A percentile compares a stretch with the other conserved stretches of the same genome.
These are phyloP conservation scores for Zymoseptoria tritici DNA, from an alignment of 2,329 filamentous ascomycete genomes.

Conservation along the genomic window DNA sequence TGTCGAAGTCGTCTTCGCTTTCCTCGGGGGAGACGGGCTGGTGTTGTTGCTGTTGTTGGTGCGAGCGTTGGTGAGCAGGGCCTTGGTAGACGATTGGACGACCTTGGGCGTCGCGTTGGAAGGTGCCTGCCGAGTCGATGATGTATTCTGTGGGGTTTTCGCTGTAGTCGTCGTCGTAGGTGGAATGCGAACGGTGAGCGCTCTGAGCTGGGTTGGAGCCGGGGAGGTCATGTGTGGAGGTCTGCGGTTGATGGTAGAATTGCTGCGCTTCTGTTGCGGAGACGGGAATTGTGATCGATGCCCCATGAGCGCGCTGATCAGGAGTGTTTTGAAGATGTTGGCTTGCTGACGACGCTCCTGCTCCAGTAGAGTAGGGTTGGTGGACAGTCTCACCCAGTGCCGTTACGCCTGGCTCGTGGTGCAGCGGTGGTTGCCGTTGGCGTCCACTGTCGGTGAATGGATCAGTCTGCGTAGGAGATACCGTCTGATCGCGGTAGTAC, in stretches of 20 bases:
- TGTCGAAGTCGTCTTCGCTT: slow-evolving; percentile 48
- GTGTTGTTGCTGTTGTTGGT: not conserved
- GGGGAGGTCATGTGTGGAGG: not conserved
- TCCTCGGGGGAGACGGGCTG: slow-evolving; percentile 3
- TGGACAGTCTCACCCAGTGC: not conserved
- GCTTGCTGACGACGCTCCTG: not conserved
- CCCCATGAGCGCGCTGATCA: slow-evolving; percentile 6
- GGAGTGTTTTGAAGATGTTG: not conserved
- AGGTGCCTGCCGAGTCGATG: slow-evolving; percentile 54
- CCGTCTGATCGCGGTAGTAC: slow-evolving; percentile 42
- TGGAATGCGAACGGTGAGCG: slow-evolving; percentile 15
- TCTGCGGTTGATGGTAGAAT: slow-evolving; percentile 32
- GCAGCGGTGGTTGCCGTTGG: slow-evolving; percentile 29
- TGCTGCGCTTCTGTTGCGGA: slow-evolving; percentile 23
- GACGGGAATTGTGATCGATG: slow-evolving; percentile 13
- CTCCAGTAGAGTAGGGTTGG: not conserved
- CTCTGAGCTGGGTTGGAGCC: not conserved
- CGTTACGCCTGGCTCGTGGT: slow-evolving; percentile 32
- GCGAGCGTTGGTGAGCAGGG: slow-evolving; percentile 3
- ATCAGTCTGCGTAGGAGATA: slow-evolving; percentile 53
- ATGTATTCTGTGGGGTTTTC: slow-evolving; percentile 68
- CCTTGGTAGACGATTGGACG: slow-evolving; percentile 47
- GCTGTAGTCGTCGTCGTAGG: slow-evolving; percentile 42
- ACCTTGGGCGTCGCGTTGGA: slow-evolving; percentile 54
- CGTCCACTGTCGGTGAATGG: slow-evolving; percentile 50